Conservation (phyloP, 768 basidiomycete genomes). For the Rhodotorula taiwanensis region DNA sequence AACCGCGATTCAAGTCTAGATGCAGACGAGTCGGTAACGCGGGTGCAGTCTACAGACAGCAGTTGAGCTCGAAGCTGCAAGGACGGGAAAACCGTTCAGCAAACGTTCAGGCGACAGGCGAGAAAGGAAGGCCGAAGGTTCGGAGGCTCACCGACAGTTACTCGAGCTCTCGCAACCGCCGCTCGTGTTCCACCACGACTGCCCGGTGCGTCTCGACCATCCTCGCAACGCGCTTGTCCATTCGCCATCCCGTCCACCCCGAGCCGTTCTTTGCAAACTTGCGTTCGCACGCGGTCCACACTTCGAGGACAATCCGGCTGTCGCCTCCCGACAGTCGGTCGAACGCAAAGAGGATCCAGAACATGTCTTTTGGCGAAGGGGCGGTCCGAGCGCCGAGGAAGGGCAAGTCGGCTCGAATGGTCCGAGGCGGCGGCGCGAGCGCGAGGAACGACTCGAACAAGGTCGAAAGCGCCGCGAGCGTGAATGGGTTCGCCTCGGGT, state of each 20-base stretch:
- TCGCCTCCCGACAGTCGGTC: conserved; percentile 57
- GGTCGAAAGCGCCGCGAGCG: conserved; percentile 53
- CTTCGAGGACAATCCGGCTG: conserved; percentile 51
- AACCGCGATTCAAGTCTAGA: too few species aligned
- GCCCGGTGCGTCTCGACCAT: neutral
- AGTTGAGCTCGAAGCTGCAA: too few species aligned
- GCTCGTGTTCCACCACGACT: neutral
- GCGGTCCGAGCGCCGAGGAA: conserved; percentile 41
- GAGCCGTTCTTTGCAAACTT: conserved; percentile 47
- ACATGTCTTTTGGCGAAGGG: conserved; percentile 51
- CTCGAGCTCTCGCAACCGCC: neutral
- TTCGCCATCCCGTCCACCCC: conserved; percentile 17
- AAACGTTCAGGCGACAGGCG: too few species aligned
- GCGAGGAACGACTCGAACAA: conserved; percentile 60
- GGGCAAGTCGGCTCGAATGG: neutral
- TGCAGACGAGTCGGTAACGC: too few species aligned
- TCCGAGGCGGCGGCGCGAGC: conserved; percentile 44
- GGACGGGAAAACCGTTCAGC: too few species aligned
- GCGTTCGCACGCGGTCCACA: conserved; percentile 56
- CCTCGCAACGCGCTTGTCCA: conserved; percentile 9
- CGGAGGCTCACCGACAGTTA: too few species aligned
- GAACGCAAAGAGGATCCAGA: conserved; percentile 65
- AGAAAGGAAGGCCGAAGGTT: too few species aligned
- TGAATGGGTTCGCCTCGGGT: conserved; percentile 49
- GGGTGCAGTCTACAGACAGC: too few species aligned